These are phyloP conservation scores for Antitrichia curtipendula DNA, from an alignment of 225 moss, liverwort and hornwort species.

Conservation along the genomic window DNA sequence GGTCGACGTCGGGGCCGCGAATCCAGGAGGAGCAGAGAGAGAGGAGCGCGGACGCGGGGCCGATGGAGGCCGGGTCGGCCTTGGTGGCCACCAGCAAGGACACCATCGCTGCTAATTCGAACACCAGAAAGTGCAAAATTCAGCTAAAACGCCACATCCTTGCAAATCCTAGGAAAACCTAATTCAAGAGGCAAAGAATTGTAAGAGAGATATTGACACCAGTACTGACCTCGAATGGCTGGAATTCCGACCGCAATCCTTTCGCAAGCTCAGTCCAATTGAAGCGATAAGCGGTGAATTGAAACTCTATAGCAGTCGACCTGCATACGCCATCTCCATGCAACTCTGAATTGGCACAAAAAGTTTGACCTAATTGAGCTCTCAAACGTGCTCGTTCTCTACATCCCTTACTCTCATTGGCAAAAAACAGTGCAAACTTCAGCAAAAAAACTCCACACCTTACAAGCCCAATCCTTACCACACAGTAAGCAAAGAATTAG, in stretches of 20 bases:
- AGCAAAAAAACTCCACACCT: not conserved
- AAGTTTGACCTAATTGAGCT: not conserved
- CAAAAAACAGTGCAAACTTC: not conserved
- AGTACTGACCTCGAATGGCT: not conserved
- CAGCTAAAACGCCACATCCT: not conserved
- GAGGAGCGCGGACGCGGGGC: constrained; percentile 72
- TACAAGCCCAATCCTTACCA: not conserved
- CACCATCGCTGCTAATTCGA: constrained; percentile 45
- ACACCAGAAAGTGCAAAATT: not conserved
- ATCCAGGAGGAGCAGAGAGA: constrained; percentile 59
- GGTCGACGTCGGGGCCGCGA: constrained; percentile 47
- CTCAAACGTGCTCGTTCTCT: not conserved
- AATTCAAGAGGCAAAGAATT: not conserved
- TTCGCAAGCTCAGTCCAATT: not conserved
- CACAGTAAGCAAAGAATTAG: not conserved
- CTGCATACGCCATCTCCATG: not conserved
- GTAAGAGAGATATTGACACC: not conserved
- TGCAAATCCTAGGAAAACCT: not conserved
- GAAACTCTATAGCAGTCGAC: not conserved
- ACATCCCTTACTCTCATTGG: not conserved
- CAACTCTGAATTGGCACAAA: not conserved
- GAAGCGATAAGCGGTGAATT: not conserved
- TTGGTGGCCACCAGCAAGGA: constrained; percentile 74
- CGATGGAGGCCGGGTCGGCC: constrained; percentile 77
- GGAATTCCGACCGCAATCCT: not conserved